Conservation (phyloP, 495 filamentous ascomycete genomes). For the Staphylotrichum longicolle region DNA sequence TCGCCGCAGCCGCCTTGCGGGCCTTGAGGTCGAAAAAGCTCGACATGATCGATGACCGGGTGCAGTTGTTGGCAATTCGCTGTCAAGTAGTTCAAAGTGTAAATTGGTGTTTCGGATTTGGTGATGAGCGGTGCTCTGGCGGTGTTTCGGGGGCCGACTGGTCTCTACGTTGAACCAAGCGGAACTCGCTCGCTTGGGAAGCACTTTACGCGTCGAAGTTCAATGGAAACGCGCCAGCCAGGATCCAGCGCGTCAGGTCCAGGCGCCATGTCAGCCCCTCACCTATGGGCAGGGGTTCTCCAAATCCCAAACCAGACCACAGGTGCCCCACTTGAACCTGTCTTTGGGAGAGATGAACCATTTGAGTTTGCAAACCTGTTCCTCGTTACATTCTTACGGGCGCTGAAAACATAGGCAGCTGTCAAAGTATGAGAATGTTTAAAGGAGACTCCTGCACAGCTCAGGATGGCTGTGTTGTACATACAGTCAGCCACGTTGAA, state of each 20-base stretch:
- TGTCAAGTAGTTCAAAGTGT: background rate
- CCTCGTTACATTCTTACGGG: background rate
- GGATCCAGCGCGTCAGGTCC: background rate
- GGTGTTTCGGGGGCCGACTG: background rate
- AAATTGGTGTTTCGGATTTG: background rate
- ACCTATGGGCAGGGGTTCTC: conserved; percentile 1
- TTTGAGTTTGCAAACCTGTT: background rate
- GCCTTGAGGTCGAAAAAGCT: conserved; percentile 96
- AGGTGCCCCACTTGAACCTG: background rate
- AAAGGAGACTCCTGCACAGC: too few relatives aligned
- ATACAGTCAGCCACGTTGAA: too few relatives aligned
- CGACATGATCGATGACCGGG: conserved; percentile 49
- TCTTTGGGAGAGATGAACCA: too few relatives aligned
- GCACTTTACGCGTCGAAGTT: conserved; percentile 25
- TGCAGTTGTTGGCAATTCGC: too few relatives aligned
- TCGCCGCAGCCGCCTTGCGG: conserved; percentile 74
- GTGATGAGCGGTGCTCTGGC: background rate
- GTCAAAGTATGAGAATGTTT: too few relatives aligned
- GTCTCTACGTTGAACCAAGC: too few relatives aligned
- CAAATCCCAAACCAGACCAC: background rate
- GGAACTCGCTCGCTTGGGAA: background rate
- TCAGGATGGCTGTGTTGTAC: too few relatives aligned
- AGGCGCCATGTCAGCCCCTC: background rate
- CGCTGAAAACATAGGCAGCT: too few relatives aligned
- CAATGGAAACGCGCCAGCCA: conserved; percentile 4